Evolutionary conservation across 371 early-diverging fungal species (phyloP), one percentile per base, ranked within the genome.

Genomic region (Mucor plumbeus): DNA sequence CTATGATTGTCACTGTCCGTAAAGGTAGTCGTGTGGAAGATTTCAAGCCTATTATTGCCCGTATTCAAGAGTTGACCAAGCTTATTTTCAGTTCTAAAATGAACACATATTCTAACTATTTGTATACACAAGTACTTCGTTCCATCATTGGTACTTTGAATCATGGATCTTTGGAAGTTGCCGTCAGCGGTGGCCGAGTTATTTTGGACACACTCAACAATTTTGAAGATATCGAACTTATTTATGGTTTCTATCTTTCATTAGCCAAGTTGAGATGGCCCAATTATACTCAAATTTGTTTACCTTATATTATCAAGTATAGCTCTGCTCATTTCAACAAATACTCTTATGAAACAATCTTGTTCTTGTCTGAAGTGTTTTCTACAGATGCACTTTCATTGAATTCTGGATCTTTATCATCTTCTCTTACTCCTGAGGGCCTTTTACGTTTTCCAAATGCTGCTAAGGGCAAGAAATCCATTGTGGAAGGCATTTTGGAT

Each of bases 231-330:
- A 66, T 85, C 0, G 63, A 83, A 13, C 70, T 80, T 26, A 82
- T 92, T 6, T 80, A 91, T 67, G 81, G 87, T 7, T 89, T 94
- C 74, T 86, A 87, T 21, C 76, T 88, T 44, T 82, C 86, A 34
- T 81, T 94, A 50, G 87, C 90, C 33, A 80, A 86, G 26, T 59
- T 90, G 9, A 81, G 84, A 57, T 92, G 93, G 90, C 64, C 70
- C 39, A 87, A 90, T 59, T 91, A 85, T 72, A 85, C 86, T 38
- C 89, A 89, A 67, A 83, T 91, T 21, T 77, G 90, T 61, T 76
- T 92, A 31, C 90, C 92, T 5, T 85, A 89, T 63, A 77, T 92
- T 50, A 82, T 89, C 50, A 85, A 72, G 73, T 85, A 83, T 44
- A 77, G 82, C 50, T 65, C 87, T 8, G 57, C 67, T 11, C 76